Base-by-base conservation (phyloP, 1,284 basidiomycete species). In the Sphaerobolus stellatus region DNA sequence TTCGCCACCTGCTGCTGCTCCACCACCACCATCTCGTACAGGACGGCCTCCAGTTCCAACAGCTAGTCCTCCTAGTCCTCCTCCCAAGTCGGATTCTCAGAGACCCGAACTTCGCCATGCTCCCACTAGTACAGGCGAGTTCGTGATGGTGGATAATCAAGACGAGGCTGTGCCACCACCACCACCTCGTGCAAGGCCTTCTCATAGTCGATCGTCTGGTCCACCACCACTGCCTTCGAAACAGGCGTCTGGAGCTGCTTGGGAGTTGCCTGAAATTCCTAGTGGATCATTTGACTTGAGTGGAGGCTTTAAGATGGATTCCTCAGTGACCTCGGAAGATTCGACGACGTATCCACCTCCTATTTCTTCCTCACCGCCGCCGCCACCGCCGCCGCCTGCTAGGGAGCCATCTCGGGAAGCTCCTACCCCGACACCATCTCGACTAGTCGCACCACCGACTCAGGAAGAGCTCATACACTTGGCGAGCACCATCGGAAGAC, bases 401-500 rank as follows among this genome's bases (percentile, higher is more conserved):
- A 25, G n/a, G n/a, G n/a, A n/a, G n/a, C n/a, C n/a, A n/a, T n/a
- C n/a, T n/a, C n/a, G n/a, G n/a, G n/a, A n/a, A n/a, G n/a, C n/a
- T n/a, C n/a, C n/a, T n/a, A n/a, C n/a, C n/a, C n/a, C n/a, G n/a
- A n/a, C n/a, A n/a, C n/a, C n/a, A n/a, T n/a, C n/a, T n/a, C n/a
- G n/a, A n/a, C n/a, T n/a, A n/a, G n/a, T n/a, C n/a, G n/a, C n/a
- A 13, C 67, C 71, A 4, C 63, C 82, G 38, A 73, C 79, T 22
- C 55, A 78, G 0, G 85, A 90, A 44, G 84, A 90, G 31, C 75
- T 95, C 44, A 81, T 83, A 61, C 74, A 78, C 1, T 74, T 92
- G 16, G 89, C 88, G 74, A 80, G 82, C 3, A 80, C 83, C 28
- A 80, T 92, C 9, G 94, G 94, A 13, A 79, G 85, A 1, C 82